phyloP scores from a whole-genome alignment of 2,329 filamentous ascomycete genomes.

The Aspergillus carbonarius region DNA sequence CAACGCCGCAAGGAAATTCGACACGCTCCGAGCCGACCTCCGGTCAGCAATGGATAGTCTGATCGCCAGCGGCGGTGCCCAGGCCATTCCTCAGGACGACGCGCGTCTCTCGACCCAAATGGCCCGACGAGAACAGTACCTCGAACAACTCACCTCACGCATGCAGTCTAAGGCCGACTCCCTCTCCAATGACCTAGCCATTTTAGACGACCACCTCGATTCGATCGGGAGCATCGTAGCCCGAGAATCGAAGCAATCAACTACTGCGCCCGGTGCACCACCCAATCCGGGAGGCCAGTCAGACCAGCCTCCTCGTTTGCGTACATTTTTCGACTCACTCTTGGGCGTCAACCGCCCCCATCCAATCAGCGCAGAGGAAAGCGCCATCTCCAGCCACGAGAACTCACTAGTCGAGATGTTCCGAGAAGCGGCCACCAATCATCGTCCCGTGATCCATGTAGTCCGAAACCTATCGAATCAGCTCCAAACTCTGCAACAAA shows the following conservation, averaged over 20 bases:
- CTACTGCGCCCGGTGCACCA: background rate
- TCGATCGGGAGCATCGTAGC: slow-evolving; percentile 32
- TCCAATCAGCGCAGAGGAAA: background rate
- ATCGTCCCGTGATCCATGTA: slow-evolving; percentile 29
- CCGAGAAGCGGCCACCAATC: slow-evolving; percentile 26
- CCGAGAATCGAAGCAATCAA: slow-evolving; percentile 18
- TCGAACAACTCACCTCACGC: slow-evolving; percentile 32
- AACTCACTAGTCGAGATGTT: slow-evolving; percentile 18
- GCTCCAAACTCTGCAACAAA: slow-evolving; percentile 22
- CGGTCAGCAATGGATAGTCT: slow-evolving; percentile 37
- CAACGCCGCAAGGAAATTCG: slow-evolving; percentile 34
- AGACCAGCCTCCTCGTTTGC: background rate
- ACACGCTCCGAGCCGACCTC: slow-evolving; percentile 36
- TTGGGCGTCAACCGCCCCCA: slow-evolving; percentile 6
- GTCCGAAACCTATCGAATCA: slow-evolving; percentile 27
- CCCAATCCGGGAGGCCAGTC: background rate
- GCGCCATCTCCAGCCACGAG: background rate
- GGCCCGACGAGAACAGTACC: slow-evolving; percentile 31
- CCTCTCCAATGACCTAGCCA: slow-evolving; percentile 28
- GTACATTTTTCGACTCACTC: slow-evolving; percentile 8
- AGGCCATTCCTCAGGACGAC: slow-evolving; percentile 19
- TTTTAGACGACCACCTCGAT: slow-evolving; percentile 37
- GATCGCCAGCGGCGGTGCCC: slow-evolving; percentile 21
- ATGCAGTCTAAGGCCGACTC: slow-evolving; percentile 36
- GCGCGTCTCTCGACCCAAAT: slow-evolving; percentile 32